Conservation (phyloP, 2,329 filamentous ascomycete genomes). For the Cladosporium oxysporum region DNA sequence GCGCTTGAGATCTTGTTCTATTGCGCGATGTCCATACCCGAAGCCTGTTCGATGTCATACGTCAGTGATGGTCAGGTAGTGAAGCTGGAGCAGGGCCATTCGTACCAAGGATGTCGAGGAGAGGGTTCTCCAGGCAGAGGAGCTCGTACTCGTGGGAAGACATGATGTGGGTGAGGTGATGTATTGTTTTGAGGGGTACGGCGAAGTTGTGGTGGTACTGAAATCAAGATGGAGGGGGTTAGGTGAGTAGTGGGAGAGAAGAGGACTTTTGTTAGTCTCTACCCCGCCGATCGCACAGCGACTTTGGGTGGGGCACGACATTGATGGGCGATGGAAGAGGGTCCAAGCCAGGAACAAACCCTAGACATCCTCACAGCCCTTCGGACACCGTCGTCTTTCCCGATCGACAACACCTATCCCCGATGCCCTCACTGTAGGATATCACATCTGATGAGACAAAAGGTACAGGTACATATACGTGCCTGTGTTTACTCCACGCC, state of each 20-base stretch:
- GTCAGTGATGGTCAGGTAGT: conserved; percentile 13
- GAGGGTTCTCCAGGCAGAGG: conserved; percentile 93
- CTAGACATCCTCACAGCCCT: not conserved
- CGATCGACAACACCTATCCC: not conserved
- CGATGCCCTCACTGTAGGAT: not conserved
- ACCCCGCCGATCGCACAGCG: conserved; percentile 3
- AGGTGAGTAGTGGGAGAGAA: not conserved
- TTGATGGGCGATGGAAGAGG: not conserved
- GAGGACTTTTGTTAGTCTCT: not conserved
- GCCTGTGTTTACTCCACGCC: not conserved
- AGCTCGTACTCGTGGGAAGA: conserved; percentile 70
- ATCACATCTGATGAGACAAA: not conserved
- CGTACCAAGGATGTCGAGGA: conserved; percentile 89
- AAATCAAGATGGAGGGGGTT: not conserved
- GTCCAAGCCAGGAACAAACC: not conserved
- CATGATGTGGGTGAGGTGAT: conserved; percentile 20
- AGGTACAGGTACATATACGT: not conserved
- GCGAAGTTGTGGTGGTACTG: not conserved
- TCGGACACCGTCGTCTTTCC: not conserved
- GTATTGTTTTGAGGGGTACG: not conserved
- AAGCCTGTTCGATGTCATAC: conserved; percentile 16
- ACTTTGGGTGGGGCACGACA: not conserved
- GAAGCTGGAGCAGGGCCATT: not conserved
- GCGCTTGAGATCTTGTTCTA: not conserved
- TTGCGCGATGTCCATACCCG: not conserved